Evolutionary conservation across 2,329 filamentous ascomycete species (phyloP).

Genomic region (Claviceps spartinae): DNA sequence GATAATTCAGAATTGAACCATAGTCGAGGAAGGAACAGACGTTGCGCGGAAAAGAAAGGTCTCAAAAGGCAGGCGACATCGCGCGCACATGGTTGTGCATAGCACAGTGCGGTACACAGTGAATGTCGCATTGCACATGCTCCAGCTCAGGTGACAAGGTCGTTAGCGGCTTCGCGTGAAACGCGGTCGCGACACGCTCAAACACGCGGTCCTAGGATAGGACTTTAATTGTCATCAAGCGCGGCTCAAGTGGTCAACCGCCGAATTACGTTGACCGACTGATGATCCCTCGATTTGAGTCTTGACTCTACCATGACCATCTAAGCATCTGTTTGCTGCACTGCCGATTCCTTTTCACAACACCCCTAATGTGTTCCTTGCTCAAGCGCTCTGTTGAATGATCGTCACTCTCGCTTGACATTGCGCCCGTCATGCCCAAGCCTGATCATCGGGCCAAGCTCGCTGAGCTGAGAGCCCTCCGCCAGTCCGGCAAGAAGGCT

Average conservation of each 20-base stretch:
- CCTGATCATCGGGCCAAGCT: conserved; percentile 35
- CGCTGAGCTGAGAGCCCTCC: conserved; percentile 72
- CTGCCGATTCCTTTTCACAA: neutral
- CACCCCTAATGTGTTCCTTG: neutral
- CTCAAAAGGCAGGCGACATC: conserved; percentile 1
- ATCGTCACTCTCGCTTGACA: conserved; percentile 7
- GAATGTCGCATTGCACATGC: too few relatives aligned
- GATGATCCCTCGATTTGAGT: neutral
- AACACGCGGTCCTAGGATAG: conserved; percentile 1
- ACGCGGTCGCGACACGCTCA: conserved; percentile 3
- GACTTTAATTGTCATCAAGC: neutral
- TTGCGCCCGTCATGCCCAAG: conserved; percentile 22
- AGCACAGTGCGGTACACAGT: too few relatives aligned
- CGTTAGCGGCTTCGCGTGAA: too few relatives aligned
- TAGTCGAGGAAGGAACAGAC: conserved; percentile 3
- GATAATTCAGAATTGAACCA: neutral
- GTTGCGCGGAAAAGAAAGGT: neutral
- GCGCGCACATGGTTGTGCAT: neutral
- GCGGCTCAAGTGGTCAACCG: neutral
- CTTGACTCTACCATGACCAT: neutral
- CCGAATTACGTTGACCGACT: neutral
- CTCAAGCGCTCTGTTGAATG: conserved; percentile 2
- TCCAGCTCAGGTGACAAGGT: too few relatives aligned
- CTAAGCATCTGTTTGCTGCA: neutral
- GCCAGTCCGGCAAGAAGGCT: conserved; percentile 80